Conservation (phyloP, 2,329 filamentous ascomycete genomes). For the Trichoderma lentiforme region DNA sequence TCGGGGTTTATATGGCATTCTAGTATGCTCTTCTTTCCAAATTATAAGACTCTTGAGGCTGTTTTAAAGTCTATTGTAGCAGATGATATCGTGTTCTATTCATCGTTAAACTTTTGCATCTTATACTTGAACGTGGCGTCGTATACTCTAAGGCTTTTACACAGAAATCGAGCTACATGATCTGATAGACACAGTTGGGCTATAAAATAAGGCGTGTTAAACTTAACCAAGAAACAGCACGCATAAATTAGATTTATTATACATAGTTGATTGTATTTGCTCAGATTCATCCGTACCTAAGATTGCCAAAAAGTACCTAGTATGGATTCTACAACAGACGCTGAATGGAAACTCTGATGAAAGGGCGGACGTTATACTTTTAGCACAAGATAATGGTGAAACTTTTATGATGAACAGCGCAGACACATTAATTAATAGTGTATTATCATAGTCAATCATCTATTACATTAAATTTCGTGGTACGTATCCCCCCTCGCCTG, state of each 20-base stretch:
- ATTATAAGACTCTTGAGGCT: background rate
- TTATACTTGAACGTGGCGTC: background rate
- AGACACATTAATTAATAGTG: background rate
- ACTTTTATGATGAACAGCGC: background rate
- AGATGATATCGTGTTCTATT: background rate
- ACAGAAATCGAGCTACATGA: background rate
- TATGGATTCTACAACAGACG: background rate
- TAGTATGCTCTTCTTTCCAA: background rate
- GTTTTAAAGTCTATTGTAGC: background rate
- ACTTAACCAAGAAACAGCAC: background rate
- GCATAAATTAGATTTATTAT: background rate
- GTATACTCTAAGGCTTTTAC: background rate
- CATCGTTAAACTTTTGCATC: background rate
- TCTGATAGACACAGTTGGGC: background rate
- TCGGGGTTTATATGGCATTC: background rate
- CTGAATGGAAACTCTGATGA: background rate
- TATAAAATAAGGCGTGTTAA: background rate
- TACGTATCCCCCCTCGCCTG: background rate
- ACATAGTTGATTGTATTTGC: background rate
- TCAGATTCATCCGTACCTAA: background rate
- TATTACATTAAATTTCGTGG: background rate
- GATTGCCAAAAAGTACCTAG: background rate
- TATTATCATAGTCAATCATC: background rate
- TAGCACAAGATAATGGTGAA: background rate
- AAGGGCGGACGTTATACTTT: background rate